Conservation (phyloP, 371 early-diverging fungal species). For the Mortierella sp. region DNA sequence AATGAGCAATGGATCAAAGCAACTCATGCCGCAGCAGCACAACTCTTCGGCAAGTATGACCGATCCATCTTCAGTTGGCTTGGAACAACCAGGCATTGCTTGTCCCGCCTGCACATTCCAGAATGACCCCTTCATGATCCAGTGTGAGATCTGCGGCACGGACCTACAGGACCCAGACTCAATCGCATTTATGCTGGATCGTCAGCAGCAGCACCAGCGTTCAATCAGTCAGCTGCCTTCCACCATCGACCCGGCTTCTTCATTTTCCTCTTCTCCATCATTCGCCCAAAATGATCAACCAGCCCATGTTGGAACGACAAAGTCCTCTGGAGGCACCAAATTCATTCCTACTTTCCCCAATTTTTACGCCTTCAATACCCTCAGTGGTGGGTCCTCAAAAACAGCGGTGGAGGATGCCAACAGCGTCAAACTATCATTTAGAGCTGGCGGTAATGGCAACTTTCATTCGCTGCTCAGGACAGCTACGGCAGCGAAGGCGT, state of each 20-base stretch:
- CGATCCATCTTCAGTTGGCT: background rate
- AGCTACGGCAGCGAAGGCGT: slow-evolving; percentile 68
- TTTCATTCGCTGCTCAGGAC: slow-evolving; percentile 71
- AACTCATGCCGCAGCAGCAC: background rate
- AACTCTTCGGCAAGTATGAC: background rate
- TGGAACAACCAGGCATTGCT: slow-evolving; percentile 37
- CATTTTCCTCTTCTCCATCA: background rate
- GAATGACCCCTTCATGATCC: slow-evolving; percentile 82
- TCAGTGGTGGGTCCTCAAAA: slow-evolving; percentile 2
- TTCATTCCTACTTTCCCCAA: slow-evolving; percentile 13
- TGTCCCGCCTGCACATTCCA: slow-evolving; percentile 86
- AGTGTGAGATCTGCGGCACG: slow-evolving; percentile 84
- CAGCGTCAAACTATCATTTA: slow-evolving; percentile 80
- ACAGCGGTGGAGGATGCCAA: slow-evolving; percentile 23
- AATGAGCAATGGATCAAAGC: background rate
- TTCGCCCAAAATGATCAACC: background rate
- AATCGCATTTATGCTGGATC: slow-evolving; percentile 33
- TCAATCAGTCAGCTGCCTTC: slow-evolving; percentile 41
- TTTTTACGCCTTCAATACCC: slow-evolving; percentile 3
- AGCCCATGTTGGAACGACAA: background rate
- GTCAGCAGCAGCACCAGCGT: slow-evolving; percentile 49
- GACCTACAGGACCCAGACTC: slow-evolving; percentile 58
- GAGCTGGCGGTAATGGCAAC: slow-evolving; percentile 72
- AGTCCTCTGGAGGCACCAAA: slow-evolving; percentile 9
- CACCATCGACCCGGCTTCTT: slow-evolving; percentile 4